phyloP scores from a whole-genome alignment of 768 basidiomycete species.

The Suillus sp. region DNA sequence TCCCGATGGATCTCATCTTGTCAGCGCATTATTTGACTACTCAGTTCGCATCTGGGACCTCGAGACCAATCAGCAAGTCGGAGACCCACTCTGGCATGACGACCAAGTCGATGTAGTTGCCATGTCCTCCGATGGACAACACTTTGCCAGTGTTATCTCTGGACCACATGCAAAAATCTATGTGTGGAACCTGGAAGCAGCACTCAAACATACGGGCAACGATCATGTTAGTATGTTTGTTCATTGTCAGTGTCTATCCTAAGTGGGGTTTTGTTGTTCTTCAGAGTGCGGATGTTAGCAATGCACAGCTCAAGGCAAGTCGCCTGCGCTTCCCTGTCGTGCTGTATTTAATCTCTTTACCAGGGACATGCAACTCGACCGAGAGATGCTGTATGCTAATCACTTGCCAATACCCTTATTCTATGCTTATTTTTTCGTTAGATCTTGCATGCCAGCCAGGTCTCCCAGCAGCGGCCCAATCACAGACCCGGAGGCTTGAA shows the following conservation, averaged over 20 bases:
- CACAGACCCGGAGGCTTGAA: not conserved
- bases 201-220: not conserved
- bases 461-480: not conserved
- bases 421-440: not conserved
- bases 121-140: slow-evolving; percentile 75
- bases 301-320: not conserved
- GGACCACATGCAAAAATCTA: slow-evolving; percentile 76
- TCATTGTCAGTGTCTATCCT: too few species aligned
- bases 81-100: too few species aligned
- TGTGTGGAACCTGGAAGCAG: slow-evolving; percentile 71
- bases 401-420: not conserved
- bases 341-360: not conserved
- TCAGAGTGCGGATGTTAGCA: not conserved
- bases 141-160: slow-evolving; percentile 76
- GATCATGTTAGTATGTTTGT: not conserved
- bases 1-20: not conserved
- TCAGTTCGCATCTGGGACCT: slow-evolving; percentile 7
- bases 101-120: too few species aligned
- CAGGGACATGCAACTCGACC: not conserved
- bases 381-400: not conserved
- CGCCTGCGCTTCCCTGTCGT: not conserved
- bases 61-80: too few species aligned
- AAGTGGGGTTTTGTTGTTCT: not conserved
- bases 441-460: not conserved
- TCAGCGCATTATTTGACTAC: not conserved